These are phyloP conservation scores for Chrysosphaeria jannelii DNA, from an alignment of 2,329 filamentous ascomycete species.

Conservation along the genomic window DNA sequence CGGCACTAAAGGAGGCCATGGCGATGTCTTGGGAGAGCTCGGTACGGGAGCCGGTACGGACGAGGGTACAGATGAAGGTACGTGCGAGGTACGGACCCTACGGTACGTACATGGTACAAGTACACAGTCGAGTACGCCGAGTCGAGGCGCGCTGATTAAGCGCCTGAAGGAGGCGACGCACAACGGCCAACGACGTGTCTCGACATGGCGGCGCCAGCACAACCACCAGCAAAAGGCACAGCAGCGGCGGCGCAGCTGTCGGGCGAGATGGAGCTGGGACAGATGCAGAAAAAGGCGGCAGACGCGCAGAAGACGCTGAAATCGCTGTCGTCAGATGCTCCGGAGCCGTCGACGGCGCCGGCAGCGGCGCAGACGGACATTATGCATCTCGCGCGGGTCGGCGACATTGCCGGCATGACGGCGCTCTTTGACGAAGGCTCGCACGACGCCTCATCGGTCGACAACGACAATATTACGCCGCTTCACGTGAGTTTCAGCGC, in stretches of 20 bases:
- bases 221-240: slow-evolving; percentile 22
- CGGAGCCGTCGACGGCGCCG: neutral
- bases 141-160: too few relatives aligned
- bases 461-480: slow-evolving; percentile 84
- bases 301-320: slow-evolving; percentile 1
- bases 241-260: slow-evolving; percentile 23
- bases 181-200: too few relatives aligned
- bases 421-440: slow-evolving; percentile 64
- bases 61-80: too few relatives aligned
- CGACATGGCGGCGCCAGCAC: slow-evolving; percentile 12
- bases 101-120: too few relatives aligned
- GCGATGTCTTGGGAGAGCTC: neutral
- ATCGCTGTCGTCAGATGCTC: slow-evolving; percentile 2
- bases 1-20: slow-evolving; percentile 5
- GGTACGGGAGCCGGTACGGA: too few relatives aligned
- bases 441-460: slow-evolving; percentile 53
- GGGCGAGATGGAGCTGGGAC: slow-evolving; percentile 22
- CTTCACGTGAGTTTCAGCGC: slow-evolving; percentile 41
- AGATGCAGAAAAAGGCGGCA: slow-evolving; percentile 10
- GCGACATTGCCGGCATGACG: slow-evolving; percentile 65
- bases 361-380: slow-evolving; percentile 33
- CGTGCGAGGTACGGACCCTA: too few relatives aligned
- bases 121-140: too few relatives aligned
- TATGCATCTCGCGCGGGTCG: slow-evolving; percentile 79
- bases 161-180: too few relatives aligned